Percentiles rank a stretch among this genome's conserved stretches.
Evolutionary conservation across 352 stramenopile genomes (phyloP).

Genomic region (Globisporangium irregulare): DNA sequence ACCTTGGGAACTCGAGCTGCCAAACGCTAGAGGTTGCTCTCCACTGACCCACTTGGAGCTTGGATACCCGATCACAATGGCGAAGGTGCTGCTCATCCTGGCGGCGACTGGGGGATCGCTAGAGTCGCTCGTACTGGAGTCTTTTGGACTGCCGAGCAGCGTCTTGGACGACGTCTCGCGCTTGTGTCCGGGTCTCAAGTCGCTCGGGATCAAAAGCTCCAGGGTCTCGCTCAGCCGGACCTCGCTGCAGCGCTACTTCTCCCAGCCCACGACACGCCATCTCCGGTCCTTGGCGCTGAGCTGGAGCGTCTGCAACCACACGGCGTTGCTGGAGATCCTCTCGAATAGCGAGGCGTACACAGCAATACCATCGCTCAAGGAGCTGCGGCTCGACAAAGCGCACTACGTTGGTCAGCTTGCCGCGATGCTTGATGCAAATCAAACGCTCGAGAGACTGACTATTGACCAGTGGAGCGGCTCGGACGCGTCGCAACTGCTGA

Average conservation of each 20-base stretch:
- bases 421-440: neutral
- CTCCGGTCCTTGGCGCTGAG: slow-evolving; percentile 10
- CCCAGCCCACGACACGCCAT: neutral
- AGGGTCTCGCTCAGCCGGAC: neutral
- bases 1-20: neutral
- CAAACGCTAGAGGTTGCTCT: neutral
- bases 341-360: neutral
- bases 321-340: slow-evolving; percentile 3
- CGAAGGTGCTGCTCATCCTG: neutral
- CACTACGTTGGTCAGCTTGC: neutral
- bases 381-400: neutral
- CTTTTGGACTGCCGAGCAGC: neutral
- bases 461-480: slow-evolving; percentile 1
- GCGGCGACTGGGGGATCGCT: slow-evolving; percentile 1
- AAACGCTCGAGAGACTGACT: neutral
- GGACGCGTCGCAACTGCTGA: neutral
- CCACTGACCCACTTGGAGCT: neutral
- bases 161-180: slow-evolving; percentile 3
- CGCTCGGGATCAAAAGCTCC: slow-evolving; percentile 8
- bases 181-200: slow-evolving; percentile 6
- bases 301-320: slow-evolving; percentile 6
- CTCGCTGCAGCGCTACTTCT: slow-evolving; percentile 4
- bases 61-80: slow-evolving; percentile 7
- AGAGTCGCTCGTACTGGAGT: slow-evolving; percentile 4
- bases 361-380: neutral